Evolutionary conservation across 1,284 basidiomycete species (phyloP).

Genomic region (Cryptococcus neoformans): DNA sequence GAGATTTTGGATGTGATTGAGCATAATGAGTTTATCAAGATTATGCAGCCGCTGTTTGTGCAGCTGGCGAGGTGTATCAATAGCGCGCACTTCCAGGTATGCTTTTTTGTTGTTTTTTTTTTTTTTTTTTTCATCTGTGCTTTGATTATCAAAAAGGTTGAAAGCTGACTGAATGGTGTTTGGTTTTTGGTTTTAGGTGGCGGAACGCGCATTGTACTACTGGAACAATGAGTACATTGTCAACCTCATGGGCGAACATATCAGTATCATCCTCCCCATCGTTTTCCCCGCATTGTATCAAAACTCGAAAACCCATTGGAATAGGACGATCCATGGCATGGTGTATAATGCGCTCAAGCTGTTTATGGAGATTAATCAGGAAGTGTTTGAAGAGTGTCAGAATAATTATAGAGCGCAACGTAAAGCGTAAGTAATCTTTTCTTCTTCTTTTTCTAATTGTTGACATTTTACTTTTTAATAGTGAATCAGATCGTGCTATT

Average conservation of each 20-base stretch:
- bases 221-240: constrained; percentile 99
- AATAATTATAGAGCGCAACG: constrained; percentile 89
- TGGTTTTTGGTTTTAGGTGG: constrained; percentile 57
- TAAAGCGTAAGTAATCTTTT: constrained; percentile 62
- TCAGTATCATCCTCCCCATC: constrained; percentile 84
- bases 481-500: constrained; percentile 78
- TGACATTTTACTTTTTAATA: constrained; percentile 39
- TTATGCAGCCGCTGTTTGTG: constrained; percentile 89
- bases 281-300: constrained; percentile 98
- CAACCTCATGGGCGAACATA: constrained; percentile 97
- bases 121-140: not conserved
- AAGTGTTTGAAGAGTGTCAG: constrained; percentile 90
- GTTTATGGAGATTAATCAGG: constrained; percentile 99
- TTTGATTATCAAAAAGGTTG: no score
- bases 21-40: constrained; percentile 93
- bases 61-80: constrained; percentile 97
- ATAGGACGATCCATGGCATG: constrained; percentile 97
- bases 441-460: not conserved
- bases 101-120: constrained; percentile 15
- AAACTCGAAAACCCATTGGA: constrained; percentile 98
- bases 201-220: constrained; percentile 87
- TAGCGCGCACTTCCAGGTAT: constrained; percentile 94
- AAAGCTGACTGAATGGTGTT: not conserved
- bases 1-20: constrained; percentile 99
- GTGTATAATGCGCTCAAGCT: constrained; percentile 98